Evolutionary conservation across 768 basidiomycete genomes (phyloP).

Genomic region (Trametes meyenii): DNA sequence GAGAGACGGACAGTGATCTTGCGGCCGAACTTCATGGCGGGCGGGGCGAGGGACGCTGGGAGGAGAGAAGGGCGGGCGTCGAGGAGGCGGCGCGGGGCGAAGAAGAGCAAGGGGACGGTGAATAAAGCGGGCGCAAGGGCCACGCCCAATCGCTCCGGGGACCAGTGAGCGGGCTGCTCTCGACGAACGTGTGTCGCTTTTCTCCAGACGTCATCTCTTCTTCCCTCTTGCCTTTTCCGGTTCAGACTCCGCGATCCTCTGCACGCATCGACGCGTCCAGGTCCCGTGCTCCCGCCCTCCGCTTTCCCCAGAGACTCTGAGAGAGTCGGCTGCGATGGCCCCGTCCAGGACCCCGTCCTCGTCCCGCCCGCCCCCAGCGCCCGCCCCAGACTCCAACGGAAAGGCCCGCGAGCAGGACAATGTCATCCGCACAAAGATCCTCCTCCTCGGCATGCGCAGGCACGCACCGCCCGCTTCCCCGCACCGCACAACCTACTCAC

Average conservation of each 20-base stretch:
- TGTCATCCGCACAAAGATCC: slow-evolving; percentile 61
- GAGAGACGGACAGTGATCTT: slow-evolving; percentile 63
- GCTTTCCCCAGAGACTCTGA: neutral
- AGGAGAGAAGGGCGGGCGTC: neutral
- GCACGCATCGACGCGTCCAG: slow-evolving; percentile 1
- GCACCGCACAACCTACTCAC: neutral
- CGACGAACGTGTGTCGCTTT: slow-evolving; percentile 4
- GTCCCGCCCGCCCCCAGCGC: slow-evolving; percentile 8
- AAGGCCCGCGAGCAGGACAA: slow-evolving; percentile 2
- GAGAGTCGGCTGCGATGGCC: neutral
- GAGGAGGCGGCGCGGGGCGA: neutral
- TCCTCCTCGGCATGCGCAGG: slow-evolving; percentile 75
- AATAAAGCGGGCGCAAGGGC: neutral
- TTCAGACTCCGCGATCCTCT: slow-evolving; percentile 1
- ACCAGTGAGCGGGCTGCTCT: neutral
- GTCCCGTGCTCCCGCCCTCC: neutral
- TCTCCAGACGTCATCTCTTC: neutral
- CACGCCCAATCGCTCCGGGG: neutral
- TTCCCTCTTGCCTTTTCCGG: neutral
- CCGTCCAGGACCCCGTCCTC: slow-evolving; percentile 12
- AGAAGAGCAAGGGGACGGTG: neutral
- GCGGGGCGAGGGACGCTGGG: neutral
- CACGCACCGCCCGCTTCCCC: slow-evolving; percentile 30
- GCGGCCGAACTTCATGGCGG: slow-evolving; percentile 76
- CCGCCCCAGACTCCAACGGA: neutral